Base-by-base conservation (phyloP, 2,329 filamentous ascomycete genomes). In the Cytospora schulzeri region DNA sequence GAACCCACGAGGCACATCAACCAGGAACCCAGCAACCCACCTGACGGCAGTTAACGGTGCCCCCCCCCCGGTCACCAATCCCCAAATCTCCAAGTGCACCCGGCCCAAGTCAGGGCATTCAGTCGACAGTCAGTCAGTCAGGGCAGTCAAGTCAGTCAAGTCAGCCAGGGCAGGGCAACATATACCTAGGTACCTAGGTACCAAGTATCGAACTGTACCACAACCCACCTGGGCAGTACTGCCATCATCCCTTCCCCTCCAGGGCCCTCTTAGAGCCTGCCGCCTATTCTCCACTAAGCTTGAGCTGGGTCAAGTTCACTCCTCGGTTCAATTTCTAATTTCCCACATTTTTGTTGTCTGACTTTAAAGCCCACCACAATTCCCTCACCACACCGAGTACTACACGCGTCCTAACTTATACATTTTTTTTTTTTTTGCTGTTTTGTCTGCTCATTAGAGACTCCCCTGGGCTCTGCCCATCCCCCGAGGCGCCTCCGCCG, bases 401-500 rank as follows among this genome's bases (percentile, higher is more conserved):
- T 12, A 14, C 45, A 57, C 54, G 24, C 48, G 26, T 57, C 56
- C 33, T 24, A 24, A 31, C 51, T 31, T 26, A 48, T 48, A 51
- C 29, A 41, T 55, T 31, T 59, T 61, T 65, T 62, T 66, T 66
- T 65, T 66, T 38, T 59, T 61, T 66, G 65, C 65, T 60, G 62
- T 66, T 66, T 66, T 66, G 65, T 64, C 65, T 62, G 54, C 19
- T 35, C 24, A 22, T 58, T 48, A 50, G 62, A 66, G 65, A 60
- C 24, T 52, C 35, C 38, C 57, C 65, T 59, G 65, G 65, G 65
- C 65, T 66, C 60, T 64, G 65, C 65, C 65, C 65, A 58, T 61
- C 62, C 61, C n/a, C 60, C 52, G 61, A 58, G 65, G 65, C 65
- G 62, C 54, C 50, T 62, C 48, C 31, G 65, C 53, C 65, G 65